Evolutionary conservation across 2,329 filamentous ascomycete genomes (phyloP), one percentile per base, ranked within the genome.

Genomic region (Arachnomyces sp.): DNA sequence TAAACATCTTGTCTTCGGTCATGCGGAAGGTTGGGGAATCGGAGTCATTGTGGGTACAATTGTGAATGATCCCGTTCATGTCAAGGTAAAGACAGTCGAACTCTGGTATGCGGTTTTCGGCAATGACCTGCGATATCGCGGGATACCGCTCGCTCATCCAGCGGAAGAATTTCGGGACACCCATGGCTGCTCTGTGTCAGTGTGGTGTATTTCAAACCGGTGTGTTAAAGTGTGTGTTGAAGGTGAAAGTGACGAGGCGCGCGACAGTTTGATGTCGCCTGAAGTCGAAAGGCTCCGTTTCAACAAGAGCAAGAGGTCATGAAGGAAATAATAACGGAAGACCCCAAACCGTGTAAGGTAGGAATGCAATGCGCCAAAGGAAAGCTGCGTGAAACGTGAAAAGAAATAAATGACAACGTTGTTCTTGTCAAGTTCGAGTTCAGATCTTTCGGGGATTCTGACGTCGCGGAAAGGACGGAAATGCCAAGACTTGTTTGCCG

Each of bases 1-100:
- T 95, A 61, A 98, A 98, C 92, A 98, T 98, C 65, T 95, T 86
- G 63, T 98, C 90, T 63, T 98, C 93, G 42, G 84, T 90, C 67
- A 96, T 82, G 40, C 92, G 87, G 57, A 93, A 93, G 1, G 86
- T 87, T 3, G 88, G 80, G 60, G 90, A 89, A 59, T 93, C 89
- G 16, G 86, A 83, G 67, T 98, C 90, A 59, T 92, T 95, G 69
- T 98, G 92, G 42, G 92, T 98, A 65, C 92, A 98, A 65, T 98
- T 98, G 67, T 98, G 90, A 57, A 98, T 98, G 63, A 98, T 98
- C 52, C 92, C 92, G 67, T 98, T 98, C 92, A 98, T 98, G 59
- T 71, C 68, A 32, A 69, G 57, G 52, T 98, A 98, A 46, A 98
- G 80, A 66, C 86, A 92, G 67, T 98, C 92, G 68, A 98, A 98